These are phyloP conservation scores for Pleurostoma richardsiae DNA, from an alignment of 2,329 filamentous ascomycete genomes.

Conservation along the genomic window DNA sequence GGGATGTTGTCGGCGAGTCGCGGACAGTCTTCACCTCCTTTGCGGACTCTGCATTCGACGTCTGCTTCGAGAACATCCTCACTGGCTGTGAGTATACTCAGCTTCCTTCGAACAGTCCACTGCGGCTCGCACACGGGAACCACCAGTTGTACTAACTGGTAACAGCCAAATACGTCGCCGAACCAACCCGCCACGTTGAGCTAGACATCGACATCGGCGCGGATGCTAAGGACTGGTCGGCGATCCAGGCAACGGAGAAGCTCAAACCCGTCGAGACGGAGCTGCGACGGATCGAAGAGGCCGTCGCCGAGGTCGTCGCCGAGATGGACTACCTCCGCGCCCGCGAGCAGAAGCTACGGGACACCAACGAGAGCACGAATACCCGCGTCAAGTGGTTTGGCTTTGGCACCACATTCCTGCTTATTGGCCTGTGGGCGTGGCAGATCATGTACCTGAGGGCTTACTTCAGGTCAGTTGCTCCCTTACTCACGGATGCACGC, in stretches of 20 bases:
- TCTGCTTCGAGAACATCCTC: conserved; percentile 89
- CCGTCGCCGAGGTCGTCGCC: conserved; percentile 78
- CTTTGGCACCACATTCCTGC: conserved; percentile 84
- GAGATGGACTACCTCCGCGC: conserved; percentile 95
- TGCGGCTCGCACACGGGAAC: neutral
- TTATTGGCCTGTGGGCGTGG: conserved; percentile 87
- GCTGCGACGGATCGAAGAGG: conserved; percentile 85
- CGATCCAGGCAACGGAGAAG: conserved; percentile 94
- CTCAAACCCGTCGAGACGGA: conserved; percentile 96
- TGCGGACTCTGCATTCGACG: conserved; percentile 87
- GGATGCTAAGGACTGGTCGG: conserved; percentile 96
- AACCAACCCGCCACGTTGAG: conserved; percentile 68
- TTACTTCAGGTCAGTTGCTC: conserved; percentile 70
- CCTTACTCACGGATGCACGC: neutral
- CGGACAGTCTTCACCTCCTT: conserved; percentile 92
- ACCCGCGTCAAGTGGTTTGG: conserved; percentile 99
- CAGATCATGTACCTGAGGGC: conserved; percentile 96
- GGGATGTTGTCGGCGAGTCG: conserved; percentile 86
- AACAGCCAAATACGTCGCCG: conserved; percentile 26
- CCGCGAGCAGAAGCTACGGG: conserved; percentile 90
- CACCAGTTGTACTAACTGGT: conserved; percentile 1
- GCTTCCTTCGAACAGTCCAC: neutral
- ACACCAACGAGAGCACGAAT: conserved; percentile 99
- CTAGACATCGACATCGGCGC: conserved; percentile 95
- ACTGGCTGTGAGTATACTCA: conserved; percentile 54